Percentiles rank a stretch among this genome's conserved stretches.
phyloP scores from a whole-genome alignment of 139 green algal species.

The Chlamydomonas sp. region DNA sequence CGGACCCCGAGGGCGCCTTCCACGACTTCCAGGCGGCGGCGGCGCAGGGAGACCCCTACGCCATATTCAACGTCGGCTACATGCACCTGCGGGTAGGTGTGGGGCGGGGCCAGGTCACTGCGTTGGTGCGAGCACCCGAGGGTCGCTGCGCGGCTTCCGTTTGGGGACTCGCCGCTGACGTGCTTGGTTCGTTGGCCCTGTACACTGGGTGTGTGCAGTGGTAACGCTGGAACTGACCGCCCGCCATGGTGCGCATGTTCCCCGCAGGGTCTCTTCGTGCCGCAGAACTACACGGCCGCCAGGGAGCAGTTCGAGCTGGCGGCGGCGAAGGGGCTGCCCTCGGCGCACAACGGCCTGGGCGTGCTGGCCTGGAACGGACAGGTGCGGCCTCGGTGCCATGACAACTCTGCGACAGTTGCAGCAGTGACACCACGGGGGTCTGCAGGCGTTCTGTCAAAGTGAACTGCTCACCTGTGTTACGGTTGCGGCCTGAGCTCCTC shows the following conservation, averaged over 20 bases:
- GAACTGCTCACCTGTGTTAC: too few relatives aligned
- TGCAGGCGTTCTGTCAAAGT: too few relatives aligned
- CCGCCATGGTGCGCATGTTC: neutral
- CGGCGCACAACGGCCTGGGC: constrained; percentile 64
- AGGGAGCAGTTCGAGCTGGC: constrained; percentile 53
- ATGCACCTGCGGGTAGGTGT: constrained; percentile 64
- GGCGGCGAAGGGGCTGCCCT: constrained; percentile 46
- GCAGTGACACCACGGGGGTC: too few relatives aligned
- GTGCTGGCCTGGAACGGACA: constrained; percentile 69
- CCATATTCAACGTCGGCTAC: constrained; percentile 76
- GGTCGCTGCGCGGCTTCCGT: too few relatives aligned
- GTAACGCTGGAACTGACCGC: too few relatives aligned
- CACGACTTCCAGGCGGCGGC: constrained; percentile 65
- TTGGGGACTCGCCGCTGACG: too few relatives aligned
- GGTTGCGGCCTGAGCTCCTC: neutral
- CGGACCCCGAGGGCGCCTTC: constrained; percentile 59
- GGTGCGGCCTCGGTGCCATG: neutral
- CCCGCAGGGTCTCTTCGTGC: constrained; percentile 45
- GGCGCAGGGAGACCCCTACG: constrained; percentile 61
- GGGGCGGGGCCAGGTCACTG: neutral
- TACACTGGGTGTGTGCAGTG: too few relatives aligned
- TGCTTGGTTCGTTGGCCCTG: too few relatives aligned
- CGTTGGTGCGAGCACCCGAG: too few relatives aligned
- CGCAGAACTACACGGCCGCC: constrained; percentile 56
- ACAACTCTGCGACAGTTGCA: too few relatives aligned